Evolutionary conservation across 306 rosid genomes (phyloP).

Genomic region (Calophaca sinica): DNA sequence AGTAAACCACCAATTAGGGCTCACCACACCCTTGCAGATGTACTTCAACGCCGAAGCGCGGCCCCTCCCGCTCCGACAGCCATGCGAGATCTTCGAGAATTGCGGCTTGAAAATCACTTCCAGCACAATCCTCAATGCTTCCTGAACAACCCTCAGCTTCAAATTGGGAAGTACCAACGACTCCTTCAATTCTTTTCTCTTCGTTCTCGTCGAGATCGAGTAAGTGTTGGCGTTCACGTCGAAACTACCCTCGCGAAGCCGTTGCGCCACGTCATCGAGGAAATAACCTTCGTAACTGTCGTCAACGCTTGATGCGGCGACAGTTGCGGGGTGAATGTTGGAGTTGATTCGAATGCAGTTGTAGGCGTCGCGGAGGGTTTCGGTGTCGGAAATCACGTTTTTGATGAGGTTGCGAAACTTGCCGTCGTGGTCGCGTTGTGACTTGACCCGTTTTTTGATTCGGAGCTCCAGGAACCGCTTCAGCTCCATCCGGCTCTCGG

Average conservation of each 20-base stretch:
- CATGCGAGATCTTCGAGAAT: constrained; percentile 87
- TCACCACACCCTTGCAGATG: constrained; percentile 64
- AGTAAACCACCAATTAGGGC: constrained; percentile 91
- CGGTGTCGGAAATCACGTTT: constrained; percentile 71
- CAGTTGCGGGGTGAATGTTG: constrained; percentile 36
- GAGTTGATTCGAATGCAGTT: constrained; percentile 75
- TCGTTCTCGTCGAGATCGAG: constrained; percentile 62
- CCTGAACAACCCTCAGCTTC: constrained; percentile 77
- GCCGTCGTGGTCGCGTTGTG: constrained; percentile 57
- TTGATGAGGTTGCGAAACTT: constrained; percentile 67
- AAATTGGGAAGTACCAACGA: constrained; percentile 76
- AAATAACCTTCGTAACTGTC: constrained; percentile 35
- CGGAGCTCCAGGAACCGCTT: constrained; percentile 68
- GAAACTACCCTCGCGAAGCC: constrained; percentile 59
- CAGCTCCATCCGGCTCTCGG: constrained; percentile 62
- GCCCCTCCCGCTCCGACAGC: constrained; percentile 92
- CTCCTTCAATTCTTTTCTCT: constrained; percentile 46
- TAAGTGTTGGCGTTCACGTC: constrained; percentile 64
- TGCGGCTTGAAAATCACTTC: constrained; percentile 84
- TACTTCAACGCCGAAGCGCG: constrained; percentile 69
- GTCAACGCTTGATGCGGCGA: not conserved
- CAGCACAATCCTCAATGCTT: constrained; percentile 77
- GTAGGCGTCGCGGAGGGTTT: constrained; percentile 79
- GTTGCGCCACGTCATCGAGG: constrained; percentile 58
- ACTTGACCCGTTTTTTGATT: constrained; percentile 81